phyloP scores from a whole-genome alignment of 2,329 filamentous ascomycete genomes.

The Talaromyces sp. region DNA sequence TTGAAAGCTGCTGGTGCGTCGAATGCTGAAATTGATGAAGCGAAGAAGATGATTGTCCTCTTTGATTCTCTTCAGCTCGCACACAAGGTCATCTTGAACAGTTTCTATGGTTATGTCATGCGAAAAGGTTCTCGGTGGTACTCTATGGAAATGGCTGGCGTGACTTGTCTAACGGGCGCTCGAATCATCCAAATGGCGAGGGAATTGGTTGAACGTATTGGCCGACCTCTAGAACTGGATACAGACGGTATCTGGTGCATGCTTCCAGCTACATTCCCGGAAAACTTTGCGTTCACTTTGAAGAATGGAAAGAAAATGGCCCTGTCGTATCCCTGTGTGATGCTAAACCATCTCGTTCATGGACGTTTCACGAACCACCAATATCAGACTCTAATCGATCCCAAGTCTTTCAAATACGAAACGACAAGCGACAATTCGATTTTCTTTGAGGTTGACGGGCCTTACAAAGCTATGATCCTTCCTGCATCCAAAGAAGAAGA shows the following conservation, averaged over 20 bases:
- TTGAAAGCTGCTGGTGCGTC: constrained; percentile 79
- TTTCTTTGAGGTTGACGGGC: constrained; percentile 98
- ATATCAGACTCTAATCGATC: constrained; percentile 84
- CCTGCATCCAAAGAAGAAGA: constrained; percentile 98
- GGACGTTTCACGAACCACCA: constrained; percentile 94
- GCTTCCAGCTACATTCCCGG: constrained; percentile 90
- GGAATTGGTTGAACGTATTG: constrained; percentile 87
- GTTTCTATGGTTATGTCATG: constrained; percentile 99
- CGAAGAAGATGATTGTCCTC: constrained; percentile 97
- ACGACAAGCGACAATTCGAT: constrained; percentile 99
- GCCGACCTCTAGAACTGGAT: constrained; percentile 87
- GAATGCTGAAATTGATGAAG: constrained; percentile 75
- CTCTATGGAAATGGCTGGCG: constrained; percentile 98
- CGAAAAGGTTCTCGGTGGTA: constrained; percentile 98
- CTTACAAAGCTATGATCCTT: constrained; percentile 95
- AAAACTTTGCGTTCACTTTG: constrained; percentile 91
- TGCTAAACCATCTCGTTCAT: constrained; percentile 97
- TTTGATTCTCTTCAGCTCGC: constrained; percentile 95
- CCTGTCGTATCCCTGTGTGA: constrained; percentile 98
- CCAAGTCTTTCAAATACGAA: constrained; percentile 79
- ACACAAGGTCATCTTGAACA: constrained; percentile 98
- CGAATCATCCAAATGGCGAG: constrained; percentile 96
- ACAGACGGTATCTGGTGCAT: constrained; percentile 99
- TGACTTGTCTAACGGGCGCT: constrained; percentile 93
- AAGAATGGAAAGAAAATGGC: constrained; percentile 93